Conservation (phyloP, 331 rosid genomes). For the Acacia concinna region DNA sequence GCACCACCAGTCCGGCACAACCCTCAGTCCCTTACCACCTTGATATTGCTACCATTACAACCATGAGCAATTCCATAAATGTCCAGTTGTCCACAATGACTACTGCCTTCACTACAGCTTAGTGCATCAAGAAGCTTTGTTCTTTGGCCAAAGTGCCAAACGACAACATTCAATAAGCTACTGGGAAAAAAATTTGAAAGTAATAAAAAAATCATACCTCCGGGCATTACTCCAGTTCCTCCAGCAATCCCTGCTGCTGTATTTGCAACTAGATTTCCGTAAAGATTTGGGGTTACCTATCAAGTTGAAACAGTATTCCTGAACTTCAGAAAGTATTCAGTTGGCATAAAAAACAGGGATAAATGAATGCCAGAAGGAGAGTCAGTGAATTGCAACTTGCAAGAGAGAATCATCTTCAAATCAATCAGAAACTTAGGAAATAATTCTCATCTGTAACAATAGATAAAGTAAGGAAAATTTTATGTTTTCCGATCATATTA, state of each 20-base stretch:
- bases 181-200: not conserved
- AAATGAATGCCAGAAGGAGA: not conserved
- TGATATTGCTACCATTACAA: constrained; percentile 10
- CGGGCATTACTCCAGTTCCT: constrained; percentile 99
- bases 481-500: constrained; percentile 13
- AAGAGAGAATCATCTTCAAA: constrained; percentile 19
- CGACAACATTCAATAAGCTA: not conserved
- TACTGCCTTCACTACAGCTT: not conserved
- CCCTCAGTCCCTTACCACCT: not conserved
- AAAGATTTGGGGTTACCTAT: constrained; percentile 97
- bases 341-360: not conserved
- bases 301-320: constrained; percentile 32
- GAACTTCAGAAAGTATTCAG: constrained; percentile 12
- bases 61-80: not conserved
- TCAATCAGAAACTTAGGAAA: constrained; percentile 12
- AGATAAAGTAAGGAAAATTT: constrained; percentile 2
- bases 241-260: constrained; percentile 99
- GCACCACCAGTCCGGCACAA: not conserved
- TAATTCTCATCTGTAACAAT: constrained; percentile 5
- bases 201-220: constrained; percentile 53
- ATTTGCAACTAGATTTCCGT: constrained; percentile 94
- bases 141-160: not conserved
- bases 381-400: not conserved
- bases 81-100: not conserved
- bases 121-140: not conserved